phyloP scores from a whole-genome alignment of 768 basidiomycete genomes.

The Psilocybe tampanensis region DNA sequence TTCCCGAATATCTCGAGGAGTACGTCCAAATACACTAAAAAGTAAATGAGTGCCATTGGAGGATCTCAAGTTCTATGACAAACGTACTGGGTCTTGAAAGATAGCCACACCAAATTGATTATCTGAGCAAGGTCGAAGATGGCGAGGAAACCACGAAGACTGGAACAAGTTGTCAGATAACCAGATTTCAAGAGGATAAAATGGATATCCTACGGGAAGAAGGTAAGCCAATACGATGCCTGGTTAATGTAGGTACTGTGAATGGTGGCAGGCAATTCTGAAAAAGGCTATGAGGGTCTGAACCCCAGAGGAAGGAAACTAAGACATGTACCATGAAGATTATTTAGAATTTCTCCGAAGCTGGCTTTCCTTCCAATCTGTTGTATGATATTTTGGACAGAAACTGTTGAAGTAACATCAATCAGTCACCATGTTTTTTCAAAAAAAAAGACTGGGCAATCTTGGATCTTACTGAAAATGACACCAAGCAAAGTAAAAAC shows the following conservation, averaged over 20 bases:
- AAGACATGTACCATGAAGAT: conserved; percentile 44
- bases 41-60: background rate
- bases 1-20: conserved; percentile 77
- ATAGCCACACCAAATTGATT: conserved; percentile 83
- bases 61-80: background rate
- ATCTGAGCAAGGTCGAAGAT: conserved; percentile 97
- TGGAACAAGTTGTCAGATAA: conserved; percentile 24
- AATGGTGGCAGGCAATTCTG: conserved; percentile 71
- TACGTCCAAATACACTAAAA: conserved; percentile 65
- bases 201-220: conserved; percentile 75
- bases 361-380: conserved; percentile 46
- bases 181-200: background rate
- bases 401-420: conserved; percentile 24
- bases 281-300: background rate
- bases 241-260: conserved; percentile 92
- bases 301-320: background rate
- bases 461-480: conserved; percentile 60
- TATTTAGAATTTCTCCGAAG: conserved; percentile 46
- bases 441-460: no score
- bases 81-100: conserved; percentile 79
- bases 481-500: conserved; percentile 85
- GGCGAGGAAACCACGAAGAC: conserved; percentile 91
- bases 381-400: conserved; percentile 40
- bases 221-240: conserved; percentile 90
- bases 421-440: no score